phyloP scores from a whole-genome alignment of 2,329 filamentous ascomycete genomes.

The Chaetomium sp. region DNA sequence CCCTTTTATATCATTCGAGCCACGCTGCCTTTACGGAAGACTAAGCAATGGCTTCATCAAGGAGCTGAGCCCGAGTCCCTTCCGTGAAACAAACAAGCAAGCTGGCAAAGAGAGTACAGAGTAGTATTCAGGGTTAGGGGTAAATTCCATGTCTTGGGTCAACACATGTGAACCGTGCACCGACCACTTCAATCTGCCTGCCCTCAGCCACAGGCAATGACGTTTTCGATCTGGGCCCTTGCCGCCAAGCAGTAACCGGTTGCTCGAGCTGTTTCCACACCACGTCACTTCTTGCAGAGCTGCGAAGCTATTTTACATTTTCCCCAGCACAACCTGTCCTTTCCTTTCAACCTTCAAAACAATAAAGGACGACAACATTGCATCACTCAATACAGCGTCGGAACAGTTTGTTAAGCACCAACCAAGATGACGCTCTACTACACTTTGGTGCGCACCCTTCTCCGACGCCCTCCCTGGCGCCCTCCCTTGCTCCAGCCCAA shows the following conservation, averaged over 20 bases:
- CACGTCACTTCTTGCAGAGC: slow-evolving; percentile 18
- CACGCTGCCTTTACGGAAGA: no score
- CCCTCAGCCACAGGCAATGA: slow-evolving; percentile 21
- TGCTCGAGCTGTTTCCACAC: slow-evolving; percentile 13
- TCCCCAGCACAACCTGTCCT: slow-evolving; percentile 1
- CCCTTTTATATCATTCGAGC: no score
- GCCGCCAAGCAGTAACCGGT: slow-evolving; percentile 1
- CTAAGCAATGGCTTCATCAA: neutral
- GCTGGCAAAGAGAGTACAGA: neutral
- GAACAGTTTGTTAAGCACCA: neutral
- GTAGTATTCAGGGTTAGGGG: slow-evolving; percentile 1
- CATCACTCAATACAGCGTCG: neutral
- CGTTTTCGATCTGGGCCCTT: slow-evolving; percentile 20
- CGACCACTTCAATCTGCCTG: slow-evolving; percentile 12
- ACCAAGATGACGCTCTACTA: slow-evolving; percentile 53
- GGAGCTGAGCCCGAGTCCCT: no score
- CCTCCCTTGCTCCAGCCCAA: neutral
- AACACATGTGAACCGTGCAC: slow-evolving; percentile 4
- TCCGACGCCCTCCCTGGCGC: neutral
- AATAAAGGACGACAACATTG: slow-evolving; percentile 1
- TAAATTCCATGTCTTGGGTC: neutral
- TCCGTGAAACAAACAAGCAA: neutral
- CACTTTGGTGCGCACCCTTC: slow-evolving; percentile 39
- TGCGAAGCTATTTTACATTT: neutral
- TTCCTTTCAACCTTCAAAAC: neutral